Percentiles rank a stretch among this genome's conserved stretches.
Evolutionary conservation across 1,139 yeast genomes (phyloP).

Genomic region (Williopsis jadinii): DNA sequence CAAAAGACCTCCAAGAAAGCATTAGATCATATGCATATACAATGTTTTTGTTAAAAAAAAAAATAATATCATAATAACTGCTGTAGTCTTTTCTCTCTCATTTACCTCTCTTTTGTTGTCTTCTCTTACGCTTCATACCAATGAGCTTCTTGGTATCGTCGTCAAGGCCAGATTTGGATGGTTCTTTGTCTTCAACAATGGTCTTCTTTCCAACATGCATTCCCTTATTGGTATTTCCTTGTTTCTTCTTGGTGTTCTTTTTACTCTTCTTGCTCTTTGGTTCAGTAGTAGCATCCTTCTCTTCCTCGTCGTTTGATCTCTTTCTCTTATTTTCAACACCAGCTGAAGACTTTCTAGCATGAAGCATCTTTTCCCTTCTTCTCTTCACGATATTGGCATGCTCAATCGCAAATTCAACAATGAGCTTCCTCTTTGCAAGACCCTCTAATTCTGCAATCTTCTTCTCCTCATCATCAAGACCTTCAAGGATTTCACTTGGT

Average conservation of each 20-base stretch:
- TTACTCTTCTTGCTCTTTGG: conserved; percentile 9
- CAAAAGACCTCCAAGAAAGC: conserved; percentile 29
- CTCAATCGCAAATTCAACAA: conserved; percentile 94
- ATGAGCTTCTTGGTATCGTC: conserved; percentile 56
- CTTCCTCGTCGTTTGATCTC: conserved; percentile 25
- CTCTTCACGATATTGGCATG: conserved; percentile 90
- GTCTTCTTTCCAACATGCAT: conserved; percentile 20
- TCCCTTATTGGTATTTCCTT: conserved; percentile 44
- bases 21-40: conserved; percentile 5
- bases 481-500: conserved; percentile 60
- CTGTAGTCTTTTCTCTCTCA: conserved; percentile 5
- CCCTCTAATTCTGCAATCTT: conserved; percentile 47
- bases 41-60: not conserved
- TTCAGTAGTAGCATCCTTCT: conserved; percentile 14
- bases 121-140: conserved; percentile 65
- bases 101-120: conserved; percentile 28
- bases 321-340: conserved; percentile 26
- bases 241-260: conserved; percentile 29
- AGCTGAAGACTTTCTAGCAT: conserved; percentile 34
- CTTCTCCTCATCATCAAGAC: conserved; percentile 64
- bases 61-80: not conserved
- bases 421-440: conserved; percentile 61
- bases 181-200: conserved; percentile 5
- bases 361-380: conserved; percentile 63
- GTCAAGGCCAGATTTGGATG: conserved; percentile 34